Evolutionary conservation across 805 yeast genomes (phyloP).

Genomic region (Lipomyces orientalis): DNA sequence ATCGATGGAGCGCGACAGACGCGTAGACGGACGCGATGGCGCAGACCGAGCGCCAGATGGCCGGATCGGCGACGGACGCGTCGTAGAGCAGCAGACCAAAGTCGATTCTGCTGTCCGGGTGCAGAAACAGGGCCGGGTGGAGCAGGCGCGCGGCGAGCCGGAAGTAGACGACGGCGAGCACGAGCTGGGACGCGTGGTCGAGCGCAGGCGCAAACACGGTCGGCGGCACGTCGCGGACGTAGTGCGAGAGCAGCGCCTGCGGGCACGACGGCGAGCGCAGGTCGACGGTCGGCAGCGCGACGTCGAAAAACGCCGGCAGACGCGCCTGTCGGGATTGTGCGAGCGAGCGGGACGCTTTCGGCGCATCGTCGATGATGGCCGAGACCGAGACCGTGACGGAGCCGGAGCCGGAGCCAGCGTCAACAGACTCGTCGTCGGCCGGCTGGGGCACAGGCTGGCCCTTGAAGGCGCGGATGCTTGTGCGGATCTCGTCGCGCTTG

Average conservation of each 20-base stretch:
- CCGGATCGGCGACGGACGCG: constrained; percentile 6
- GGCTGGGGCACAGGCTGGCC: neutral
- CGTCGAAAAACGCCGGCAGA: neutral
- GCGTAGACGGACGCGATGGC: constrained; percentile 20
- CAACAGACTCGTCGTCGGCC: neutral
- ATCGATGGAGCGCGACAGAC: neutral
- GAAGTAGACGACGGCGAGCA: constrained; percentile 21
- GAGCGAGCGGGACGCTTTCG: neutral
- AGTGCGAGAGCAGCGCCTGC: neutral
- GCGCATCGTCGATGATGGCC: neutral
- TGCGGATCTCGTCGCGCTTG: constrained; percentile 3
- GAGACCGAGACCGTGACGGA: neutral
- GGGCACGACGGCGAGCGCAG: constrained; percentile 9
- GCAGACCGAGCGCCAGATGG: constrained; percentile 19
- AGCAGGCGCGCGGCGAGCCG: constrained; percentile 20
- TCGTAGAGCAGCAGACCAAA: constrained; percentile 10
- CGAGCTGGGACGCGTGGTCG: constrained; percentile 17
- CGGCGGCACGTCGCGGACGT: constrained; percentile 10
- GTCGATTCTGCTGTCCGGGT: constrained; percentile 12
- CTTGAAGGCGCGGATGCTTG: neutral
- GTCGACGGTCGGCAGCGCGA: constrained; percentile 20
- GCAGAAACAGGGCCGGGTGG: constrained; percentile 20
- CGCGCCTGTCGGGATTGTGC: neutral
- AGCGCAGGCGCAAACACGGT: neutral
- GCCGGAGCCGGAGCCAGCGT: neutral